Conservation (phyloP, 1,284 basidiomycete genomes). For the Ceratobasidium sp. region DNA sequence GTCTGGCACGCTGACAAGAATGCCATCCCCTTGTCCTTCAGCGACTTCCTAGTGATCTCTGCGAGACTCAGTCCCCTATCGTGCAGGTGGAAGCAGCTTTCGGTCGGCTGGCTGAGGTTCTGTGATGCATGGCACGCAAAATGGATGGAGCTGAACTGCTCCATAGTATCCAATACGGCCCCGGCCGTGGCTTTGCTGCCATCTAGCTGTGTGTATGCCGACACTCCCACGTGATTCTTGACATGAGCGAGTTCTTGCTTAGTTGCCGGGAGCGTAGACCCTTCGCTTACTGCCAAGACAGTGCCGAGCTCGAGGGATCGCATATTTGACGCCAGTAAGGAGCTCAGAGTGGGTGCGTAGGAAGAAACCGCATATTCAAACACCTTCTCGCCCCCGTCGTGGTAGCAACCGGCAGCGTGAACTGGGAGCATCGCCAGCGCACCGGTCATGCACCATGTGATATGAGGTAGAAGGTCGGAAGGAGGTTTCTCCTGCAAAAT, state of each 20-base stretch:
- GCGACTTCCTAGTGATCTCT: not conserved
- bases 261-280: not conserved
- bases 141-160: constrained; percentile 17
- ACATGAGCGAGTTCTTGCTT: constrained; percentile 4
- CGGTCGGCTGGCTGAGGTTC: not conserved
- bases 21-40: constrained; percentile 34
- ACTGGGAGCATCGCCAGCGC: constrained; percentile 52
- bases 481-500: constrained; percentile 25
- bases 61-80: constrained; percentile 5
- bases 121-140: constrained; percentile 35
- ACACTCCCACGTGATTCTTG: not conserved
- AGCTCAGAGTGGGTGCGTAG: constrained; percentile 51
- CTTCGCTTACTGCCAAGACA: constrained; percentile 26
- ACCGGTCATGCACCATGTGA: constrained; percentile 50
- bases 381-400: constrained; percentile 23
- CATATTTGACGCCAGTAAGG: constrained; percentile 1
- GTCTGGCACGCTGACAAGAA: constrained; percentile 45
- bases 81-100: constrained; percentile 23
- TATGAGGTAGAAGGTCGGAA: constrained; percentile 35
- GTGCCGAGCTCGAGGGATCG: not conserved
- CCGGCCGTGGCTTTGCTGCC: not conserved
- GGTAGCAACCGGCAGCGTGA: constrained; percentile 52
- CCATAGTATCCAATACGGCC: constrained; percentile 12
- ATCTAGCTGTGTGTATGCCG: not conserved
- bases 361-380: constrained; percentile 53